phyloP scores from a whole-genome alignment of 192 early-diverging fungal genomes.

The Coemansia aciculifera region DNA sequence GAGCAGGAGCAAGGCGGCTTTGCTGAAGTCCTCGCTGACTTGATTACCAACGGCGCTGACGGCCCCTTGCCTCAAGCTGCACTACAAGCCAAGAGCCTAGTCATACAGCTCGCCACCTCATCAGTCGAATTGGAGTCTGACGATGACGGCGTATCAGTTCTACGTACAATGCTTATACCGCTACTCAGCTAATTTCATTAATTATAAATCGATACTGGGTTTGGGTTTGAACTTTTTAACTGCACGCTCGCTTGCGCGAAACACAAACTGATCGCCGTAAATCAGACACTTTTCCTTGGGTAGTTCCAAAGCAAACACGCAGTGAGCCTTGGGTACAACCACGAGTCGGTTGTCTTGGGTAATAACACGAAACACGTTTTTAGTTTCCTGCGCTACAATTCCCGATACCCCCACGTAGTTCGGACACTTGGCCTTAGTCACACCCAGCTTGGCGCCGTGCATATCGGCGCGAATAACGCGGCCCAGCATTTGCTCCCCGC shows the following conservation, averaged over 20 bases:
- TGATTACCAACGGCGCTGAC: conserved; percentile 12
- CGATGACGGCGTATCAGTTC: conserved; percentile 7
- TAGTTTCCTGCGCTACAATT: conserved; percentile 86
- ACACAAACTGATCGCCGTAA: conserved; percentile 77
- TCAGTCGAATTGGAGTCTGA: not conserved
- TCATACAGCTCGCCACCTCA: conserved; percentile 22
- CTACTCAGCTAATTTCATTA: not conserved
- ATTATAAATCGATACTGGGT: conserved; percentile 34
- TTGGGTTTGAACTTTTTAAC: conserved; percentile 58
- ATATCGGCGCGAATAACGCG: conserved; percentile 73
- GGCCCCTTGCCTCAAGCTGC: conserved; percentile 35
- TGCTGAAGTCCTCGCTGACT: conserved; percentile 7
- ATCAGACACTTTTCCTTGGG: conserved; percentile 56
- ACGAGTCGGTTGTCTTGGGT: conserved; percentile 62
- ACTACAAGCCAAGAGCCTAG: conserved; percentile 47
- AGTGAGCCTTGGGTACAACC: conserved; percentile 73
- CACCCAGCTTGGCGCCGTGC: conserved; percentile 79
- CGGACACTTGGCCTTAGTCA: conserved; percentile 74
- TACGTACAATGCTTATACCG: conserved; percentile 13
- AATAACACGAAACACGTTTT: conserved; percentile 80
- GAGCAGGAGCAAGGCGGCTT: conserved; percentile 9
- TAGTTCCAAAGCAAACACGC: conserved; percentile 56
- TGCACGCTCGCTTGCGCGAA: conserved; percentile 70
- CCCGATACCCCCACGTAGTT: conserved; percentile 74
- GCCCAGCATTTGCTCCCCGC: conserved; percentile 14